Evolutionary conservation across 1,284 basidiomycete species (phyloP).

Genomic region (Xanthoconium separans): DNA sequence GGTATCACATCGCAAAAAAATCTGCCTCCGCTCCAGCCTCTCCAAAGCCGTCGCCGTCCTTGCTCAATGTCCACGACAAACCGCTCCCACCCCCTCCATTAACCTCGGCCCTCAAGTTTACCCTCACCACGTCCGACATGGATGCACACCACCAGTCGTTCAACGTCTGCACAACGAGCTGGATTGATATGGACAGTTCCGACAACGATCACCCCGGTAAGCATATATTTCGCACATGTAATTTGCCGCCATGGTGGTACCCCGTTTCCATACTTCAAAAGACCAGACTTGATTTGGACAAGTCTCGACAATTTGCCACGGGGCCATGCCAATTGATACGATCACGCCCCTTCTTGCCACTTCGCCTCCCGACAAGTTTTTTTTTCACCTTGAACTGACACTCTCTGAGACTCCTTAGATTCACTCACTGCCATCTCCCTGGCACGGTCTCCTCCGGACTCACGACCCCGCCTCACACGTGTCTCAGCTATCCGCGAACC

Average conservation of each 20-base stretch:
- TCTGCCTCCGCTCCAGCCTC: conserved; percentile 32
- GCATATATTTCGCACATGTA: conserved; percentile 6
- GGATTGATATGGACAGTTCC: conserved; percentile 19
- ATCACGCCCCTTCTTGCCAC: conserved; percentile 9
- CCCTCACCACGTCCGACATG: conserved; percentile 24
- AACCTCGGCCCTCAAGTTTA: conserved; percentile 13
- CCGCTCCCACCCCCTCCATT: conserved; percentile 30
- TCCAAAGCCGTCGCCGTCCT: conserved; percentile 14
- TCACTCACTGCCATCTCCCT: conserved; percentile 32
- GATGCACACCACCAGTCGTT: conserved; percentile 24
- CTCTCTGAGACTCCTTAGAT: conserved; percentile 23
- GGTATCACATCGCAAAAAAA: conserved; percentile 21
- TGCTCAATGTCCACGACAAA: conserved; percentile 23
- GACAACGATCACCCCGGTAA: conserved; percentile 19
- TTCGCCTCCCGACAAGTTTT: conserved; percentile 1
- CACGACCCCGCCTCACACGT: conserved; percentile 23
- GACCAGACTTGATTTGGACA: conserved; percentile 9
- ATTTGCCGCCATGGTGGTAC: conserved; percentile 11
- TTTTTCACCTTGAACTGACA: conserved; percentile 16
- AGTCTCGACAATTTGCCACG: conserved; percentile 27
- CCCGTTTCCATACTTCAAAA: conserved; percentile 23
- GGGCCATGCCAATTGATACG: conserved; percentile 20
- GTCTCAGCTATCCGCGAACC: too few species aligned
- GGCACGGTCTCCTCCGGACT: conserved; percentile 33
- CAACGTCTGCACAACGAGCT: conserved; percentile 21